phyloP scores from a whole-genome alignment of 2,329 filamentous ascomycete species.

The Myriosclerotinia curreyana region DNA sequence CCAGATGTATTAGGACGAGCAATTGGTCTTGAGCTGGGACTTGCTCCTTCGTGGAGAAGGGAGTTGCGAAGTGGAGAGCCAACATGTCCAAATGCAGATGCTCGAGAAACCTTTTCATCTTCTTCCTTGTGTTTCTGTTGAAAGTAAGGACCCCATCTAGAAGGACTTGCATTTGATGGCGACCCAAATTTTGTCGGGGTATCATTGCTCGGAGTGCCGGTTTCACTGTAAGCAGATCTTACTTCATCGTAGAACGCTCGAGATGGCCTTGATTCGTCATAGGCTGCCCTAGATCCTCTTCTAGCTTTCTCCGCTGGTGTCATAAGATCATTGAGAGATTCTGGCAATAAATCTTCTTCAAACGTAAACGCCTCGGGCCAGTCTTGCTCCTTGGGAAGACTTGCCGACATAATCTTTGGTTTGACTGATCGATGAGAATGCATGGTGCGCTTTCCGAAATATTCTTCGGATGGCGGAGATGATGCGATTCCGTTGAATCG shows the following conservation, averaged over 20 bases:
- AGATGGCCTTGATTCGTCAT: conserved; percentile 49
- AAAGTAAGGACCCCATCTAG: conserved; percentile 59
- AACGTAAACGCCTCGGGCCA: conserved; percentile 70
- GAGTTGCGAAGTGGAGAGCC: conserved; percentile 64
- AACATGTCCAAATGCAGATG: conserved; percentile 63
- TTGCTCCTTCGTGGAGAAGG: conserved; percentile 53
- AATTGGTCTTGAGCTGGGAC: conserved; percentile 43
- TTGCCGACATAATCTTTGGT: conserved; percentile 66
- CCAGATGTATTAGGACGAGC: conserved; percentile 40
- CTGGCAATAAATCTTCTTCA: conserved; percentile 86
- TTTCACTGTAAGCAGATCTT: conserved; percentile 42
- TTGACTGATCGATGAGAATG: conserved; percentile 64
- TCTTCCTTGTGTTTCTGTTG: conserved; percentile 58
- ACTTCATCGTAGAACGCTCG: conserved; percentile 52
- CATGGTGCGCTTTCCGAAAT: conserved; percentile 70
- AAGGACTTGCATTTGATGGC: conserved; percentile 56
- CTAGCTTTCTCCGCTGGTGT: conserved; percentile 66
- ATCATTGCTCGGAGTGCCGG: conserved; percentile 45
- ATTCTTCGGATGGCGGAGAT: conserved; percentile 52
- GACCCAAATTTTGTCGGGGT: conserved; percentile 58
- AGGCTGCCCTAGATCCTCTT: conserved; percentile 59
- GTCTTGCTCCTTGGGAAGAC: conserved; percentile 62
- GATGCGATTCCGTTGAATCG: conserved; percentile 55
- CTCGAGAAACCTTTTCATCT: conserved; percentile 40
- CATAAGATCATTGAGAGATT: conserved; percentile 61